phyloP scores from a whole-genome alignment of 78 protist species.

The Monocercomonoides exilis region DNA sequence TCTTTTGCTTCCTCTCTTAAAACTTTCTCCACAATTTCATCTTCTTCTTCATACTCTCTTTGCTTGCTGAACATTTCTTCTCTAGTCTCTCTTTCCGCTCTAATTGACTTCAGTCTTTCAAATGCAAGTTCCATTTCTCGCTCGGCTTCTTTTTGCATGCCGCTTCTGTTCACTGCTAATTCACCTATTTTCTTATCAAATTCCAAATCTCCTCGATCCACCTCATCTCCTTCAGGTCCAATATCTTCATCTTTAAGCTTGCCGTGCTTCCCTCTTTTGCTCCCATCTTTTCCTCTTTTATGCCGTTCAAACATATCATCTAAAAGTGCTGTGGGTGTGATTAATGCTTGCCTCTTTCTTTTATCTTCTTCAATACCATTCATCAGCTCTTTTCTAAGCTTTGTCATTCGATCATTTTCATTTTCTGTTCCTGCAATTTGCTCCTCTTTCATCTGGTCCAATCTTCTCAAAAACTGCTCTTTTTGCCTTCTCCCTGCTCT shows the following conservation, averaged over 20 bases:
- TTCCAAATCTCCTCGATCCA: background rate
- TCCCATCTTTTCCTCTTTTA: background rate
- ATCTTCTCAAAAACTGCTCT: background rate
- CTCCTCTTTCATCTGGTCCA: background rate
- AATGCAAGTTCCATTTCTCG: too few relatives aligned
- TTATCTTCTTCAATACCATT: background rate
- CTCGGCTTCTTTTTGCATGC: constrained; percentile 1
- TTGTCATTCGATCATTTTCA: background rate
- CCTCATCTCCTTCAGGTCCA: background rate
- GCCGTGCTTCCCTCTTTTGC: background rate
- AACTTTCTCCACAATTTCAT: background rate
- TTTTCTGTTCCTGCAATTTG: background rate
- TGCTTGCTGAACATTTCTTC: too few relatives aligned
- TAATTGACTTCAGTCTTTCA: background rate
- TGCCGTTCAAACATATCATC: background rate
- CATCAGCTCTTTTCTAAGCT: background rate
- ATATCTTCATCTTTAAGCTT: background rate
- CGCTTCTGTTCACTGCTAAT: background rate
- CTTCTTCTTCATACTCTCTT: background rate
- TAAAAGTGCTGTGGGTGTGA: background rate
- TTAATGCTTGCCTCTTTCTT: background rate
- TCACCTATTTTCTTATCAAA: background rate
- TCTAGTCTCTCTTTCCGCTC: too few relatives aligned
- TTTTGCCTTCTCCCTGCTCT: too few relatives aligned
- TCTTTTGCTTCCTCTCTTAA: background rate